These are phyloP conservation scores for Solanum piurae DNA, from an alignment of 257 asterid species.

Conservation along the genomic window DNA sequence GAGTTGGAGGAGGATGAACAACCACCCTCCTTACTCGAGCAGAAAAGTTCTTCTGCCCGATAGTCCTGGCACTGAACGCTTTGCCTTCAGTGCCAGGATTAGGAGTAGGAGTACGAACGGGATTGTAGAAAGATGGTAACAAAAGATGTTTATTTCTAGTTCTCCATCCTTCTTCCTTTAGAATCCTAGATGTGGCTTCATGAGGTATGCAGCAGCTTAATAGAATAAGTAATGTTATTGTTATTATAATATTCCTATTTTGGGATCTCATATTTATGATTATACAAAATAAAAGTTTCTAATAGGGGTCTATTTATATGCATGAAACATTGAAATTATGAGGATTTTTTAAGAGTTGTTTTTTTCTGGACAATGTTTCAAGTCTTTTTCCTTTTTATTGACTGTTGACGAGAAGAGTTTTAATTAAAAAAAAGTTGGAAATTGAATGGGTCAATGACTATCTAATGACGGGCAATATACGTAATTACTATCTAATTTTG, in stretches of 20 bases:
- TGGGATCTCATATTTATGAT: not conserved
- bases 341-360: not conserved
- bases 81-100: constrained; percentile 21
- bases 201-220: not conserved
- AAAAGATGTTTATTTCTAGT: not conserved
- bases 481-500: not conserved
- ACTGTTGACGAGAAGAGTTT: not conserved
- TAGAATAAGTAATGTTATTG: not conserved
- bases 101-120: constrained; percentile 6
- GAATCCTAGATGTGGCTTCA: not conserved
- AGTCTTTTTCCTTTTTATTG: not conserved
- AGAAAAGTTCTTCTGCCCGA: constrained; percentile 31
- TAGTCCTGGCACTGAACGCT: not conserved
- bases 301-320: not conserved
- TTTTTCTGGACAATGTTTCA: not conserved
- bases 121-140: not conserved
- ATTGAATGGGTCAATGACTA: not conserved
- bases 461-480: not conserved
- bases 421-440: not conserved
- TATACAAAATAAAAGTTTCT: not conserved
- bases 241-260: not conserved
- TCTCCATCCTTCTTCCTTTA: not conserved
- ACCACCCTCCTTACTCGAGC: not conserved
- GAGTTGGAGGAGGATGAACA: constrained; percentile 1
- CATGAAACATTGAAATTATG: not conserved